These are phyloP conservation scores for Epichloe aotearoae DNA, from an alignment of 2,329 filamentous ascomycete species.

Conservation along the genomic window DNA sequence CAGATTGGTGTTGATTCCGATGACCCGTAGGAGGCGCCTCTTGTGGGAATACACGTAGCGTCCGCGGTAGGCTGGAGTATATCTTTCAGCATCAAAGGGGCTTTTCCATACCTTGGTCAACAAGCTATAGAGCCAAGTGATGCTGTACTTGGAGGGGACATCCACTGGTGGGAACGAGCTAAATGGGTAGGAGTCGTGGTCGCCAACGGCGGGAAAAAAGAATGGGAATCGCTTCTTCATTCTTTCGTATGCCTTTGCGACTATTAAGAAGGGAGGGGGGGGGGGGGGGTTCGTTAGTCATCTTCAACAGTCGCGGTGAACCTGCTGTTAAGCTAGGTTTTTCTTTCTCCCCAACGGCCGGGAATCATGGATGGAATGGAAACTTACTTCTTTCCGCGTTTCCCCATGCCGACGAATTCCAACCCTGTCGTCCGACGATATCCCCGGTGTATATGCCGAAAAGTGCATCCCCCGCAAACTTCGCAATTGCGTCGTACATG, in stretches of 20 bases:
- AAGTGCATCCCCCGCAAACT: background rate
- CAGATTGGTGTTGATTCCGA: slow-evolving; percentile 44
- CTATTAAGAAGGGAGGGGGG: background rate
- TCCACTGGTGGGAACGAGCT: background rate
- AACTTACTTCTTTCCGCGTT: slow-evolving; percentile 14
- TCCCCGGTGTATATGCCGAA: background rate
- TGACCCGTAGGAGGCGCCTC: slow-evolving; percentile 33
- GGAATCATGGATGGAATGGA: too few relatives aligned
- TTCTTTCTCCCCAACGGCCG: background rate
- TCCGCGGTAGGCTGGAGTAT: background rate
- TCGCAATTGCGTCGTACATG: background rate
- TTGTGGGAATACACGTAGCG: background rate
- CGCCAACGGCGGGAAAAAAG: background rate
- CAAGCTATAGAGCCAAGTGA: background rate
- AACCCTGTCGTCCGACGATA: background rate
- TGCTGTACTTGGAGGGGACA: background rate
- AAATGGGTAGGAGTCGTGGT: background rate
- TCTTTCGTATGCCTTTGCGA: background rate
- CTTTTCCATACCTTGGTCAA: background rate
- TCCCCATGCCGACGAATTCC: background rate
- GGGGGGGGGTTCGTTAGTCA: background rate
- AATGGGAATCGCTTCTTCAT: background rate
- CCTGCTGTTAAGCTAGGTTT: background rate
- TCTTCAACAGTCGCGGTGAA: background rate
- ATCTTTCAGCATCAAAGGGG: too few relatives aligned